These are phyloP conservation scores for Drosera spatulata DNA, from an alignment of 179 eudicot species.

Conservation along the genomic window DNA sequence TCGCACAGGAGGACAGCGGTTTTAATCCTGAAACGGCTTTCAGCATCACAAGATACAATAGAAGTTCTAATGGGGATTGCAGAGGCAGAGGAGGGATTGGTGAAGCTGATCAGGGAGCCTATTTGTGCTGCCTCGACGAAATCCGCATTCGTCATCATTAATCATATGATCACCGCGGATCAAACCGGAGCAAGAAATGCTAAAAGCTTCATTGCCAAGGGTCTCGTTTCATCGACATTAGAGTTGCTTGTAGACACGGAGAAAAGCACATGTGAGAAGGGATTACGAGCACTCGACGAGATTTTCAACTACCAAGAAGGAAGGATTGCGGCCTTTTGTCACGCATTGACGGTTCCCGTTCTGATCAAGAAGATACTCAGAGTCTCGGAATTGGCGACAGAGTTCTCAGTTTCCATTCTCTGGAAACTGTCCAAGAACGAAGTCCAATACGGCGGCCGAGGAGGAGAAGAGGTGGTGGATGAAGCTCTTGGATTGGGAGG, in stretches of 20 bases:
- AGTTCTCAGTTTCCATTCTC: constrained; percentile 50
- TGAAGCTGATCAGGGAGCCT: constrained; percentile 53
- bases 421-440: constrained; percentile 50
- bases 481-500: constrained; percentile 82
- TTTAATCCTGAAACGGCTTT: constrained; percentile 32
- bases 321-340: constrained; percentile 20
- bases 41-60: constrained; percentile 7
- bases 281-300: constrained; percentile 46
- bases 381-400: constrained; percentile 62
- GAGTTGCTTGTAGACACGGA: constrained; percentile 57
- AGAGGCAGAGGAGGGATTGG: constrained; percentile 42
- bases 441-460: constrained; percentile 10
- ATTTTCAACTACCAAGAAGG: constrained; percentile 33
- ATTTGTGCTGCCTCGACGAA: constrained; percentile 47
- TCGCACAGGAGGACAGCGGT: constrained; percentile 35
- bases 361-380: constrained; percentile 67
- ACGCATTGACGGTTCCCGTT: constrained; percentile 48
- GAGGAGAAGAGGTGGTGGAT: constrained; percentile 26
- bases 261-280: constrained; percentile 47
- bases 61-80: constrained; percentile 19
- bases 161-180: constrained; percentile 32
- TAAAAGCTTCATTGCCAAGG: constrained; percentile 23
- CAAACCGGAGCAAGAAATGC: background rate
- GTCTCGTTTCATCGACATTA: constrained; percentile 32
- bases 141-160: constrained; percentile 41